A percentile compares a stretch with the other conserved stretches of the same genome.
Conservation (phyloP, 108 stramenopile genomes). For the Fistulifera solaris region DNA sequence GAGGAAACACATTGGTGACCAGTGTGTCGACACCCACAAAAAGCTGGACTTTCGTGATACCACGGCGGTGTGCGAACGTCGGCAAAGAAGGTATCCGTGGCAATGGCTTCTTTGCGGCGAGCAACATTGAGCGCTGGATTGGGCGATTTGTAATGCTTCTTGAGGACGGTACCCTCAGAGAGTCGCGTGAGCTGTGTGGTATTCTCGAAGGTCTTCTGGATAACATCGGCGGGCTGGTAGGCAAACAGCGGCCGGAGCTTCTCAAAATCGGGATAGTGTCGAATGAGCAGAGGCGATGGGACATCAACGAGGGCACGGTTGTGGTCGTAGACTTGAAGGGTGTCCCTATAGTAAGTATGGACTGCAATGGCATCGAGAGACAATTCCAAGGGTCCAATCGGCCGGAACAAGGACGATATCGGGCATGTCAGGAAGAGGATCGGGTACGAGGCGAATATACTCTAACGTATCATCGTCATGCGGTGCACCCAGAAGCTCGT, state of each 20-base stretch:
- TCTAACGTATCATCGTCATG: no score
- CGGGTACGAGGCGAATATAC: no score
- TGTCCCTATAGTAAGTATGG: no score
- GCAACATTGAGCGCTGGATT: slow-evolving; percentile 8
- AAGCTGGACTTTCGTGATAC: neutral
- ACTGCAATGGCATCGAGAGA: no score
- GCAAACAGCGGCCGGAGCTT: slow-evolving; percentile 7
- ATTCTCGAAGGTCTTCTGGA: slow-evolving; percentile 13
- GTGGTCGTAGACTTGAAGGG: no score
- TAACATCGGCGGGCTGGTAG: slow-evolving; percentile 6
- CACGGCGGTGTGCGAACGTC: slow-evolving; percentile 7
- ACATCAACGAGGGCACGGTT: neutral
- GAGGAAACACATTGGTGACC: neutral
- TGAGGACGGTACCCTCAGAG: neutral
- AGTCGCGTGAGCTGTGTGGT: slow-evolving; percentile 19
- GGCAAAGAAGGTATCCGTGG: slow-evolving; percentile 8
- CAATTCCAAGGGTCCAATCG: no score
- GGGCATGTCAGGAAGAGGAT: no score
- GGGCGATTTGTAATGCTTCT: neutral
- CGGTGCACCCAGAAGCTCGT: no score
- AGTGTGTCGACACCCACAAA: neutral
- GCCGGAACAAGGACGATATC: no score
- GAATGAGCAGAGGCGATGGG: neutral
- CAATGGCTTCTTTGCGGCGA: slow-evolving; percentile 5
- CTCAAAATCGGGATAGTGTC: neutral